Percentiles rank a stretch among this genome's conserved stretches.
Conservation (phyloP, 192 early-diverging fungal species). For the Endogone sp. region DNA sequence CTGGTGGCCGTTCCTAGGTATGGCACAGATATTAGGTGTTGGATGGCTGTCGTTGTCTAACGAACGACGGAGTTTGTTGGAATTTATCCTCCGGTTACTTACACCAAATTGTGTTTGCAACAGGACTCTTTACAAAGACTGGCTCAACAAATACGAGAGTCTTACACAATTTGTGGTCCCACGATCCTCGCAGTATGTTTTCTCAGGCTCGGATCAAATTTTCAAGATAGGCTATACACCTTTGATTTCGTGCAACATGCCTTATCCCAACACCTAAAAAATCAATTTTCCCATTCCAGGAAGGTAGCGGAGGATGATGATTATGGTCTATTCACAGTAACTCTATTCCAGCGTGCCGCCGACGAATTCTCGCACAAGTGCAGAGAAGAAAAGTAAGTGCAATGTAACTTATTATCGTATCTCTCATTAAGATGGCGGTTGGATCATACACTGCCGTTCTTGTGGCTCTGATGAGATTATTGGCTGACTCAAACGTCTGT, state of each 20-base stretch:
- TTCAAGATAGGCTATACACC: neutral
- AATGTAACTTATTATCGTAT: neutral
- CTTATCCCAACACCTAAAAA: too few species aligned
- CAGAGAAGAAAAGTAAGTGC: conserved; percentile 72
- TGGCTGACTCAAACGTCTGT: conserved; percentile 3
- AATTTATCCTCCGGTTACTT: neutral
- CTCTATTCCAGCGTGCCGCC: conserved; percentile 81
- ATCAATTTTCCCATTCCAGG: conserved; percentile 21
- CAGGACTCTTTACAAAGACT: conserved; percentile 71
- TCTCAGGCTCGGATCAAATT: neutral
- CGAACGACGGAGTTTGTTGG: neutral
- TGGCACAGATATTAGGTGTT: conserved; percentile 4
- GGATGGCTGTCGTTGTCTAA: neutral
- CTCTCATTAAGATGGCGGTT: too few species aligned
- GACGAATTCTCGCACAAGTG: conserved; percentile 92
- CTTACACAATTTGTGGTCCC: conserved; percentile 96
- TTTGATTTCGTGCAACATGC: neutral
- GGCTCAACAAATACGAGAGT: conserved; percentile 85
- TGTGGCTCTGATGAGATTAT: neutral
- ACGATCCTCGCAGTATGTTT: conserved; percentile 77
- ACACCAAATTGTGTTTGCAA: neutral
- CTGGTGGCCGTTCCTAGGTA: conserved; percentile 95
- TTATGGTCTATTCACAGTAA: conserved; percentile 86
- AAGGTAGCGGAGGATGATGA: conserved; percentile 95
- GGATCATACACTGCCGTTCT: too few species aligned